phyloP scores from a whole-genome alignment of 495 filamentous ascomycete genomes.

The Podospora comata region DNA sequence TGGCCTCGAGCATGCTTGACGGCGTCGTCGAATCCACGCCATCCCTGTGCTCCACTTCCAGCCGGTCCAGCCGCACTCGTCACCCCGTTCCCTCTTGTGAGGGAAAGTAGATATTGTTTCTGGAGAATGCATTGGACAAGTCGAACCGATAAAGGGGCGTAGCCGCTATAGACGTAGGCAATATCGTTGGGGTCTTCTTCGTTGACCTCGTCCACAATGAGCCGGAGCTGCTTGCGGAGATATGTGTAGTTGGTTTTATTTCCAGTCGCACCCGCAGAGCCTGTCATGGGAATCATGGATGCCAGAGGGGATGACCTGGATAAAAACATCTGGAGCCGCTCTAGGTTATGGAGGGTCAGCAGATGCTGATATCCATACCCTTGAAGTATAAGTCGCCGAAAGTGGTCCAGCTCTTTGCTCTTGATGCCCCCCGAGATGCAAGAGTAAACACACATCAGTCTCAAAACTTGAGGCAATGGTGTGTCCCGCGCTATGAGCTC shows the following conservation, averaged over 20 bases:
- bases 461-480: slow-evolving; percentile 72
- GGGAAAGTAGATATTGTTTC: slow-evolving; percentile 74
- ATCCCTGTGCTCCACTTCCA: slow-evolving; percentile 67
- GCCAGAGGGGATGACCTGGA: slow-evolving; percentile 66
- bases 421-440: slow-evolving; percentile 86
- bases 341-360: slow-evolving; percentile 81
- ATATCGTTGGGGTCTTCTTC: slow-evolving; percentile 96
- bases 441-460: slow-evolving; percentile 86
- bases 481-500: slow-evolving; percentile 87
- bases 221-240: slow-evolving; percentile 75
- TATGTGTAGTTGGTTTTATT: slow-evolving; percentile 87
- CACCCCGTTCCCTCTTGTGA: slow-evolving; percentile 56
- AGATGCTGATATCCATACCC: slow-evolving; percentile 94
- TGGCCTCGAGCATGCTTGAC: slow-evolving; percentile 79
- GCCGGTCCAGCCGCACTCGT: slow-evolving; percentile 47
- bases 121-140: slow-evolving; percentile 94
- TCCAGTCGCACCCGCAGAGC: slow-evolving; percentile 51
- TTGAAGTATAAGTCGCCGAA: slow-evolving; percentile 82
- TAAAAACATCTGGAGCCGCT: slow-evolving; percentile 82
- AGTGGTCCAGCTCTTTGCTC: slow-evolving; percentile 78
- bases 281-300: slow-evolving; percentile 65
- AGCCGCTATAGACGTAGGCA: slow-evolving; percentile 95
- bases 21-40: slow-evolving; percentile 86
- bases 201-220: slow-evolving; percentile 95
- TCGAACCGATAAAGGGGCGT: slow-evolving; percentile 88